These are phyloP conservation scores for Ramichloridium luteum DNA, from an alignment of 2,329 filamentous ascomycete species.

Conservation along the genomic window DNA sequence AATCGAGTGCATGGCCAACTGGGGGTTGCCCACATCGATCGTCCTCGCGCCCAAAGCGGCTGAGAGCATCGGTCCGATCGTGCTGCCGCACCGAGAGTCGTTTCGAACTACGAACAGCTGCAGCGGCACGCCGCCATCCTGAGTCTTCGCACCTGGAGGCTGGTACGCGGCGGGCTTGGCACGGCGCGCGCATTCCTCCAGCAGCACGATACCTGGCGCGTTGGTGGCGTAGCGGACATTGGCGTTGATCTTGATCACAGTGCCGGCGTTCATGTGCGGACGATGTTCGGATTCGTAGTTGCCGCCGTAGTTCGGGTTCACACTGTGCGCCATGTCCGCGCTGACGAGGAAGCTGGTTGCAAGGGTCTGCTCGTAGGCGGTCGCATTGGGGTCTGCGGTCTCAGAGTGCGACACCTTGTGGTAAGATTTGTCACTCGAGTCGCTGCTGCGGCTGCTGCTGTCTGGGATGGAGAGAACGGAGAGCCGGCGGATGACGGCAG, in stretches of 20 bases:
- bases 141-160: slow-evolving; percentile 27
- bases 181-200: slow-evolving; percentile 69
- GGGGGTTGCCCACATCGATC: slow-evolving; percentile 83
- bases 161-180: slow-evolving; percentile 34
- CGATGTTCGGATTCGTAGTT: slow-evolving; percentile 90
- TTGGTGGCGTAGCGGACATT: slow-evolving; percentile 97
- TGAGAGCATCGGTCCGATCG: slow-evolving; percentile 92
- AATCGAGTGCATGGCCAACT: slow-evolving; percentile 94
- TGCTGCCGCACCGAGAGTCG: slow-evolving; percentile 87
- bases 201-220: slow-evolving; percentile 80
- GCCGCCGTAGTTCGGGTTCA: slow-evolving; percentile 77
- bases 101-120: slow-evolving; percentile 96
- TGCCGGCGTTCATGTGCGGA: slow-evolving; percentile 91
- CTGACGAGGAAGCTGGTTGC: slow-evolving; percentile 86
- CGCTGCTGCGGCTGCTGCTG: slow-evolving; percentile 29
- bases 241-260: slow-evolving; percentile 95
- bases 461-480: slow-evolving; percentile 53
- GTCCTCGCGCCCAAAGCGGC: slow-evolving; percentile 78
- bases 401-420: slow-evolving; percentile 42
- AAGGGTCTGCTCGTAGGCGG: slow-evolving; percentile 86
- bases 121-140: slow-evolving; percentile 62
- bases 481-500: slow-evolving; percentile 73
- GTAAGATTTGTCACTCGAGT: slow-evolving; percentile 47
- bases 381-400: slow-evolving; percentile 48
- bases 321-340: slow-evolving; percentile 93